Base-by-base conservation (phyloP, 2,329 filamentous ascomycete species). In the Botryotinia convoluta region DNA sequence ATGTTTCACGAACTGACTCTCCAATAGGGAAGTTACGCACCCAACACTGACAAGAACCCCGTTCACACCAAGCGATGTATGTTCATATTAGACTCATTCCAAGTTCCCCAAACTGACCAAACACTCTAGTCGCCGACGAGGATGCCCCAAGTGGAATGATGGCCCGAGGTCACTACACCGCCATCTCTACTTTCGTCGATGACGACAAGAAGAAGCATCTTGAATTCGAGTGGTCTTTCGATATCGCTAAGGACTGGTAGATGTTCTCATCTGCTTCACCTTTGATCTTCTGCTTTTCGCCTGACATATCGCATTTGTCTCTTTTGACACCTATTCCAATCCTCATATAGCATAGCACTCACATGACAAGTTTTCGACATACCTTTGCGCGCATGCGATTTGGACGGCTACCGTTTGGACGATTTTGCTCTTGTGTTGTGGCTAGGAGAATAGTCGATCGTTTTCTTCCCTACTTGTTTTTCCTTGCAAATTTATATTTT, bases 241-340 rank as follows among this genome's bases (percentile, higher is more conserved):
- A 98, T 81, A 97, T 99, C 82, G 88, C 92, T 84, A 99, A 98
- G 89, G 93, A 97, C 82, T 98, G 96, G 96, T 93, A 90, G 73
- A 75, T 72, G 14, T 45, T 4, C 14, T 9, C 45, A 35, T 8
- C 22, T 62, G 37, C 32, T 29, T 37, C 48, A 42, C n/a, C n/a
- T 32, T 22, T 22, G 48, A 32, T 57, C 65, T 69, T 69, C 65
- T 57, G n/a, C 35, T 51, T 42, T 42, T 57, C 48, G 51, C 37
- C 65, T 57, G 4, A 32, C 51, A 26, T 42, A 32, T 22, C n/a
- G 65, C 37, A 57, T 42, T 57, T 48, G 35, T 48, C 35, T 54
- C 45, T 32, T 26, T 42, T 69, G 65, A 69, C 37, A 57, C 35
- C 26, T 5, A 42, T 54, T 26, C 45, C 26, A 22, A 42, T 57